Evolutionary conservation across 192 early-diverging fungal species (phyloP).

Genomic region (Paraglomus brasilianum): DNA sequence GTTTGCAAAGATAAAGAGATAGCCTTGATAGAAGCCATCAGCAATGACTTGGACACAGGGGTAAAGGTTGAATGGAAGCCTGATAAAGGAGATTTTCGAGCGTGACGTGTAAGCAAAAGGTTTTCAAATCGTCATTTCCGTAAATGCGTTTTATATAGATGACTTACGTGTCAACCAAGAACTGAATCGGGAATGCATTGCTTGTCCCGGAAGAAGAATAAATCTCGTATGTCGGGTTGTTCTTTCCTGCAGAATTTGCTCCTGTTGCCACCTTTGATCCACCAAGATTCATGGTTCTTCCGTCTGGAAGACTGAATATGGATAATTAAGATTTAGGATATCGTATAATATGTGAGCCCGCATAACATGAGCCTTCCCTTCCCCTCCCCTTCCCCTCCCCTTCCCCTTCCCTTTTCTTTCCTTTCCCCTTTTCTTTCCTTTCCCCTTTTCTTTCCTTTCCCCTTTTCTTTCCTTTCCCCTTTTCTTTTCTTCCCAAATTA

Average conservation of each 20-base stretch:
- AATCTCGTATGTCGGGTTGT: conserved; percentile 50
- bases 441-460: conserved; percentile 45
- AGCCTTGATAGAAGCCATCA: neutral
- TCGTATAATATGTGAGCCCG: no score
- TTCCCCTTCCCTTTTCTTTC: no score
- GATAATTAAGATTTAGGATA: conserved; percentile 23
- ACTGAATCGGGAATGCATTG: conserved; percentile 35
- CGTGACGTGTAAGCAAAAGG: neutral
- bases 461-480: conserved; percentile 33
- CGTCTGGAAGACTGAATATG: conserved; percentile 37
- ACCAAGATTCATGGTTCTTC: conserved; percentile 54
- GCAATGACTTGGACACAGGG: conserved; percentile 3
- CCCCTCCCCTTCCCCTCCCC: no score
- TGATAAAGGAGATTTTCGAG: conserved; percentile 42
- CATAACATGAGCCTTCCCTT: no score
- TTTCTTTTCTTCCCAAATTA: conserved; percentile 34
- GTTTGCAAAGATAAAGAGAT: conserved; percentile 48
- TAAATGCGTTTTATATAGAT: neutral
- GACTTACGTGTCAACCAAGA: conserved; percentile 43
- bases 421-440: conserved; percentile 4
- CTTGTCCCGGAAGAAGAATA: conserved; percentile 26
- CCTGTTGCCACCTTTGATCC: conserved; percentile 48
- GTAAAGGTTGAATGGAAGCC: conserved; percentile 43
- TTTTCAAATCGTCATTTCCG: neutral
- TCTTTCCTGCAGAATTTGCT: conserved; percentile 43